Evolutionary conservation across 2,329 filamentous ascomycete genomes (phyloP).

Genomic region (Phoma sp.): DNA sequence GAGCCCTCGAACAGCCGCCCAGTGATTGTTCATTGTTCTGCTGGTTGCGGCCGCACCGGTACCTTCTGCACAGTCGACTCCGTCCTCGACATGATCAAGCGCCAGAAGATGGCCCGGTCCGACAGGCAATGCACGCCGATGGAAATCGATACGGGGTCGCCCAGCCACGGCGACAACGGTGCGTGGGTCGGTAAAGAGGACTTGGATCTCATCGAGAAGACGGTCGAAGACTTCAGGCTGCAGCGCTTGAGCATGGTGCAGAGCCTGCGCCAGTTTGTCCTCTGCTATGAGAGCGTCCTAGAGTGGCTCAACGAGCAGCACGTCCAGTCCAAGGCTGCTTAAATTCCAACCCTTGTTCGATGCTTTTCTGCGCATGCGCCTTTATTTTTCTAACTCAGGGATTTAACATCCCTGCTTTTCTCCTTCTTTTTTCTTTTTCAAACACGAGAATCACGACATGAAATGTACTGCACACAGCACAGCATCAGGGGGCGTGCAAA

Average conservation of each 20-base stretch:
- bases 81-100: conserved; percentile 94
- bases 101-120: conserved; percentile 64
- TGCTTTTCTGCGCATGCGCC: too few relatives aligned
- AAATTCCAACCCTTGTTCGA: neutral
- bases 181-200: conserved; percentile 74
- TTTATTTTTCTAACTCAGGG: neutral
- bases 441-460: too few relatives aligned
- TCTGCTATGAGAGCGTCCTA: conserved; percentile 93
- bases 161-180: conserved; percentile 53
- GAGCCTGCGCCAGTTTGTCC: conserved; percentile 87
- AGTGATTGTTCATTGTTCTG: conserved; percentile 92
- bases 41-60: conserved; percentile 92
- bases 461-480: too few relatives aligned
- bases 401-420: too few relatives aligned
- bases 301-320: conserved; percentile 74
- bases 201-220: conserved; percentile 81
- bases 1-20: conserved; percentile 63
- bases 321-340: conserved; percentile 4
- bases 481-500: too few relatives aligned
- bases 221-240: conserved; percentile 86
- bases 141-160: conserved; percentile 38
- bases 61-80: conserved; percentile 97
- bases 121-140: conserved; percentile 51
- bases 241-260: conserved; percentile 97
- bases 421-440: too few relatives aligned